phyloP scores from a whole-genome alignment of 1,284 basidiomycete genomes.

The Mycena citricolor region DNA sequence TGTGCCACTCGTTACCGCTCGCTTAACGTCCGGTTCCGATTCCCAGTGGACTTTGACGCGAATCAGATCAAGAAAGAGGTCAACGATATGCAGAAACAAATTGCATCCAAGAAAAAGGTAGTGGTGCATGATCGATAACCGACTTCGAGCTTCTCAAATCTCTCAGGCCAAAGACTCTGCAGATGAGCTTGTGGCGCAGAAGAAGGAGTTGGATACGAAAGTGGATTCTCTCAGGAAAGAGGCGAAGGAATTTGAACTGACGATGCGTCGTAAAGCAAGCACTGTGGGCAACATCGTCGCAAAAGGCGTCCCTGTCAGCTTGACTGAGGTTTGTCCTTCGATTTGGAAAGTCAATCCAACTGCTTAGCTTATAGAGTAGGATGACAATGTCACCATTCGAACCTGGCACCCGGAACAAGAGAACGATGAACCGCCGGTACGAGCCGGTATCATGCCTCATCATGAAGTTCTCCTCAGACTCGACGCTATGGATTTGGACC shows the following conservation, averaged over 20 bases:
- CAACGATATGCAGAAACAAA: constrained; percentile 92
- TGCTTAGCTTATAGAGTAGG: constrained; percentile 42
- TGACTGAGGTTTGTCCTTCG: constrained; percentile 74
- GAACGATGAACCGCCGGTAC: constrained; percentile 50
- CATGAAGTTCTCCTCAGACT: constrained; percentile 94
- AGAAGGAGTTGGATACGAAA: constrained; percentile 78
- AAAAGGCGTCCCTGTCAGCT: constrained; percentile 80
- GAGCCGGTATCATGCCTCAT: constrained; percentile 85
- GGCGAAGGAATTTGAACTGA: constrained; percentile 73
- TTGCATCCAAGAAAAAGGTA: constrained; percentile 91
- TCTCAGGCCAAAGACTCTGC: constrained; percentile 86
- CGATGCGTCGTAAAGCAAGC: constrained; percentile 79
- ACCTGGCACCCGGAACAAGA: constrained; percentile 89
- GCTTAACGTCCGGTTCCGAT: no score
- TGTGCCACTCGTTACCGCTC: constrained; percentile 4
- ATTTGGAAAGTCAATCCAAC: not conserved
- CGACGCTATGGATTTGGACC: constrained; percentile 94
- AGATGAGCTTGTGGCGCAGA: constrained; percentile 80
- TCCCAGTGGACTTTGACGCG: constrained; percentile 82
- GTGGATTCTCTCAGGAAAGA: constrained; percentile 78
- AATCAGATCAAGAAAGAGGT: constrained; percentile 80
- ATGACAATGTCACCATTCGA: constrained; percentile 83
- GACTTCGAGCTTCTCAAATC: not conserved
- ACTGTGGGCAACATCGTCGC: constrained; percentile 94
- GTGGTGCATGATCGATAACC: constrained; percentile 7